Evolutionary conservation across 2,329 filamentous ascomycete species (phyloP).

Genomic region (Trichoderma afroharzianum): DNA sequence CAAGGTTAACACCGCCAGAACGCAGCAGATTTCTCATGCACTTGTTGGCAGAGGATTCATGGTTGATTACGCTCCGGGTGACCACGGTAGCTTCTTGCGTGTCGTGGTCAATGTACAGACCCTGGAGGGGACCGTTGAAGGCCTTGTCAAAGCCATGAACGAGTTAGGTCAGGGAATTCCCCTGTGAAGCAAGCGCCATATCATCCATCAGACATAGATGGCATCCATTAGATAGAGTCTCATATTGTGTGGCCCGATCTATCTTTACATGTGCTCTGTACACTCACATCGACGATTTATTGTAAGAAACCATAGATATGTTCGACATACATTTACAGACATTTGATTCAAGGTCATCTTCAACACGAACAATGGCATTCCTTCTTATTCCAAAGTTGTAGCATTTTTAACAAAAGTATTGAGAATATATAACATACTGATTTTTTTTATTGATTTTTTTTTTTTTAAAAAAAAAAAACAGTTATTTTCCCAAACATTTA

Average conservation of each 20-base stretch:
- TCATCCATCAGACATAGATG: not conserved
- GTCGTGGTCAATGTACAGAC: slow-evolving; percentile 59
- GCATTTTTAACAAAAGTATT: not conserved
- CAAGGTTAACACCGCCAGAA: slow-evolving; percentile 47
- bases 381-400: not conserved
- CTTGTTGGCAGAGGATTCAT: slow-evolving; percentile 54
- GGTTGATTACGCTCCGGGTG: slow-evolving; percentile 59
- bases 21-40: slow-evolving; percentile 45
- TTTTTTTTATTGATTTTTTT: too few relatives aligned
- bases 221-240: not conserved
- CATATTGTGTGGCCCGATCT: too few relatives aligned
- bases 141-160: slow-evolving; percentile 52
- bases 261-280: not conserved
- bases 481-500: not conserved
- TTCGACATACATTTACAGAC: not conserved
- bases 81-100: slow-evolving; percentile 54
- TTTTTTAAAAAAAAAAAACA: too few relatives aligned
- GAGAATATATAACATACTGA: too few relatives aligned
- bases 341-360: not conserved
- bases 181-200: not conserved
- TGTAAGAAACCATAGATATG: not conserved
- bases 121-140: slow-evolving; percentile 47
- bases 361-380: not conserved
- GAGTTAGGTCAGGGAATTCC: slow-evolving; percentile 37
- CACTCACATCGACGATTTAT: not conserved